phyloP scores from a whole-genome alignment of 148 eudicot genomes.

The Bassia scoparia region DNA sequence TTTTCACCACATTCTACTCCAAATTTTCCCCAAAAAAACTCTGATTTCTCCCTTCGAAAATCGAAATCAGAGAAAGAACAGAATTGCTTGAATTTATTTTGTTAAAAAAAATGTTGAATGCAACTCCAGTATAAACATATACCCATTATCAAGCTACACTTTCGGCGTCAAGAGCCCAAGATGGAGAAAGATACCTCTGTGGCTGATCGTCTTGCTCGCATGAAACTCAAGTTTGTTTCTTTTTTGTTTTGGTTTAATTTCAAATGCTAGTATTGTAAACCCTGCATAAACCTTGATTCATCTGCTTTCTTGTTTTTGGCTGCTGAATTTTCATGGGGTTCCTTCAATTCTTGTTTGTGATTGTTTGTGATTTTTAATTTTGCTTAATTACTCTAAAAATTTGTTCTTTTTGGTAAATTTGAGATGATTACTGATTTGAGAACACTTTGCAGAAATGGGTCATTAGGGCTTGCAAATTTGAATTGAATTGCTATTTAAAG shows the following conservation, averaged over 20 bases:
- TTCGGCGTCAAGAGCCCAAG: conserved; percentile 62
- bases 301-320: not conserved
- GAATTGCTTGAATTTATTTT: too few species aligned
- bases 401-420: not conserved
- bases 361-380: not conserved
- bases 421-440: too few species aligned
- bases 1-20: too few species aligned
- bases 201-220: conserved; percentile 71
- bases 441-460: not conserved
- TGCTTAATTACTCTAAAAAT: not conserved
- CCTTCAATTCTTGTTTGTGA: not conserved
- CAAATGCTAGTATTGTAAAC: not conserved
- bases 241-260: not conserved
- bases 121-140: conserved; percentile 41
- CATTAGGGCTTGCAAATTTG: not conserved
- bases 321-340: not conserved
- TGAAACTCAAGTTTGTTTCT: conserved; percentile 54
- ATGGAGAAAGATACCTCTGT: conserved; percentile 71
- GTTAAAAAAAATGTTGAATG: conserved; percentile 35
- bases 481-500: not conserved
- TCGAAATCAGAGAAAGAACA: conserved; percentile 10
- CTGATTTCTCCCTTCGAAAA: not conserved
- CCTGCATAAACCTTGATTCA: conserved; percentile 1
- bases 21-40: not conserved
- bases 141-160: conserved; percentile 58